A percentile compares a stretch with the other conserved stretches of the same genome.
phyloP scores from a whole-genome alignment of 2,329 filamentous ascomycete species.

The Dothiorella sarmentorum region DNA sequence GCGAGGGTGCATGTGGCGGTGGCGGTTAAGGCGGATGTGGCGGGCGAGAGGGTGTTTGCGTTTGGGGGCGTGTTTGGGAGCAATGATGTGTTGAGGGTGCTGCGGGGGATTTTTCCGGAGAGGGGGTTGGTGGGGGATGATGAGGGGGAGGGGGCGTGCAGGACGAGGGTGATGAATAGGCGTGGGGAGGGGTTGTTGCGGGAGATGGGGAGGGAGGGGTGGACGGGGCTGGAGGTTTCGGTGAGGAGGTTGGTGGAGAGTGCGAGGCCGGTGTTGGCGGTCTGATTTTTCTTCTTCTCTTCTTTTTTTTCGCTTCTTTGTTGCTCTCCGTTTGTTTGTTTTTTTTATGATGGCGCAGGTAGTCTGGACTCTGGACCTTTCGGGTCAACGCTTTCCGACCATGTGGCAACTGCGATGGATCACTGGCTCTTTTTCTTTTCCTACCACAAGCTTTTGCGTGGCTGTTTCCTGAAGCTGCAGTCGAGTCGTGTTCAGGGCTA shows the following conservation, averaged over 20 bases:
- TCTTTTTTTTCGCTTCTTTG: too few relatives aligned
- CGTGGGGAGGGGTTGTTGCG: slow-evolving; percentile 17
- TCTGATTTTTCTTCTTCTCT: too few relatives aligned
- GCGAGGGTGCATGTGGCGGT: slow-evolving; percentile 22
- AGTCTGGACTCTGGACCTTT: too few relatives aligned
- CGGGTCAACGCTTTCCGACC: too few relatives aligned
- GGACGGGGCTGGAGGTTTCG: slow-evolving; percentile 19
- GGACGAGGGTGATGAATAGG: slow-evolving; percentile 13
- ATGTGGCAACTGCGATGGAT: too few relatives aligned
- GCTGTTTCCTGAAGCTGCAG: too few relatives aligned
- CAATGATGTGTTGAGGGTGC: slow-evolving; percentile 18
- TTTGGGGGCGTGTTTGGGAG: slow-evolving; percentile 22
- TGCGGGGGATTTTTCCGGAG: slow-evolving; percentile 13
- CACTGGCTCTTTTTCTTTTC: too few relatives aligned
- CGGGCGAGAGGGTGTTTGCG: slow-evolving; percentile 20
- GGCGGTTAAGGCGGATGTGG: slow-evolving; percentile 21
- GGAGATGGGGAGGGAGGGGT: slow-evolving; percentile 19
- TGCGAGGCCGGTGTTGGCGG: neutral
- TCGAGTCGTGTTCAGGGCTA: too few relatives aligned
- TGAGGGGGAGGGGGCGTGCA: slow-evolving; percentile 19
- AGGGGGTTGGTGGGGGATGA: slow-evolving; percentile 18
- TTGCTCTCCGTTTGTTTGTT: too few relatives aligned
- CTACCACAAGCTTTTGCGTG: too few relatives aligned
- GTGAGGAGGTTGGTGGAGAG: slow-evolving; percentile 17
- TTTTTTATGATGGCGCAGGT: too few relatives aligned